Evolutionary conservation across 139 green algal genomes (phyloP).

Genomic region (Haematococcus sp.): DNA sequence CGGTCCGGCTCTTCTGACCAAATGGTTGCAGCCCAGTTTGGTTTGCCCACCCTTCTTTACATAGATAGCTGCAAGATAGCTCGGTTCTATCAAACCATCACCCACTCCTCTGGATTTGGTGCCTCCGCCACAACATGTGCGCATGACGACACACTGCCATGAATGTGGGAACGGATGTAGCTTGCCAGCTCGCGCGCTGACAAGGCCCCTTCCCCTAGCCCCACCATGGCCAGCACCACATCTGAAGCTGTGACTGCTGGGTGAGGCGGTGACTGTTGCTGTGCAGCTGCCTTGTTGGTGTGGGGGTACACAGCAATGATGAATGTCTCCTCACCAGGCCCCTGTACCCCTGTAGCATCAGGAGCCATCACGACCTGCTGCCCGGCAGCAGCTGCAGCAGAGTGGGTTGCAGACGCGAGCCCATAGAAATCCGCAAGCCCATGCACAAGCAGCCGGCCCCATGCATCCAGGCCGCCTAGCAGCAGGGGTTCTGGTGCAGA

Average conservation of each 20-base stretch:
- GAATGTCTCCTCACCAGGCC: not conserved
- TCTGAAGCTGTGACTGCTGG: not conserved
- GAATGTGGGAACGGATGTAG: not conserved
- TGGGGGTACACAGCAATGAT: too few species aligned
- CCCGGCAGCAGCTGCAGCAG: not conserved
- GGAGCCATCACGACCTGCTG: not conserved
- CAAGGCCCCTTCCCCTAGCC: not conserved
- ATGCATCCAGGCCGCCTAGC: slow-evolving; percentile 7
- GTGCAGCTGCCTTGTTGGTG: not conserved
- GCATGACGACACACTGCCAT: slow-evolving; percentile 4
- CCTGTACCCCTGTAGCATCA: not conserved
- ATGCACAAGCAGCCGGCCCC: slow-evolving; percentile 38
- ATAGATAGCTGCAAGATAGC: too few species aligned
- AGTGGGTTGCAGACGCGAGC: slow-evolving; percentile 21
- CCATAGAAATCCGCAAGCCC: slow-evolving; percentile 52
- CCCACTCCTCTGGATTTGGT: not conserved
- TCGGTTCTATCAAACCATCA: not conserved
- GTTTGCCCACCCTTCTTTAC: not conserved
- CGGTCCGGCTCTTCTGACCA: not conserved
- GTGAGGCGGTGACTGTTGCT: not conserved
- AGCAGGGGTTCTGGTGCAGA: not conserved
- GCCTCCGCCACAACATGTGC: not conserved
- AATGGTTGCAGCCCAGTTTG: not conserved
- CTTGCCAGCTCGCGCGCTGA: not conserved
- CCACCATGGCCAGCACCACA: not conserved